phyloP scores from a whole-genome alignment of 164 flowering plant genomes.

The Nymphaea colorata region DNA sequence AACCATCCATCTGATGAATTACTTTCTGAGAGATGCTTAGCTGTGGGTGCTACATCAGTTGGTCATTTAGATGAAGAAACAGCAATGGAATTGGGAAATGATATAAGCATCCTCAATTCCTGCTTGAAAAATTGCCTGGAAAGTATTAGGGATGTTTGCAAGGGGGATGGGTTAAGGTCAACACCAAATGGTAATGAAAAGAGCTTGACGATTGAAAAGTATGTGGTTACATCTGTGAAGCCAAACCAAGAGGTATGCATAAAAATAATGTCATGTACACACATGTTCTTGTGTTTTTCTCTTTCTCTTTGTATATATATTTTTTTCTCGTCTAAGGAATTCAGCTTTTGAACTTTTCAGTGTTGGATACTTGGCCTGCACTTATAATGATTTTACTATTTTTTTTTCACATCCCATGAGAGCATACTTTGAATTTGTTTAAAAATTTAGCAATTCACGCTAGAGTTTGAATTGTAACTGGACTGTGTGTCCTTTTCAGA shows the following conservation, averaged over 20 bases:
- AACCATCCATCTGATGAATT: neutral
- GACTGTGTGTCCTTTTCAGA: no score
- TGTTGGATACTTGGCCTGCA: neutral
- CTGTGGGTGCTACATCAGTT: no score
- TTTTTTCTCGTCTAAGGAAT: no score
- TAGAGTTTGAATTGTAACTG: no score
- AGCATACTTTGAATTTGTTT: neutral
- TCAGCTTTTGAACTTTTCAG: neutral
- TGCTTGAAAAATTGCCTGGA: neutral
- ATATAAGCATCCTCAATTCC: neutral
- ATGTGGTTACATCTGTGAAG: neutral
- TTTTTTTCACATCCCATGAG: neutral
- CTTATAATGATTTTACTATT: neutral
- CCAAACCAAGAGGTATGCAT: neutral
- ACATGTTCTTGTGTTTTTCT: neutral
- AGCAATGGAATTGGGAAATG: neutral
- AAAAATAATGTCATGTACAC: no score
- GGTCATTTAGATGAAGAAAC: neutral
- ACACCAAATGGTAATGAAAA: neutral
- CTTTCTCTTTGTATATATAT: no score
- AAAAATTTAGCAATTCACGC: no score
- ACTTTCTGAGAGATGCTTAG: no score
- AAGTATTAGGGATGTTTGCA: neutral
- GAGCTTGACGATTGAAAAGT: neutral
- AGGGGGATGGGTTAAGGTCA: neutral